Evolutionary conservation across 805 yeast genomes (phyloP), one percentile per base, ranked within the genome.

Genomic region (Candida yuanshanica): DNA sequence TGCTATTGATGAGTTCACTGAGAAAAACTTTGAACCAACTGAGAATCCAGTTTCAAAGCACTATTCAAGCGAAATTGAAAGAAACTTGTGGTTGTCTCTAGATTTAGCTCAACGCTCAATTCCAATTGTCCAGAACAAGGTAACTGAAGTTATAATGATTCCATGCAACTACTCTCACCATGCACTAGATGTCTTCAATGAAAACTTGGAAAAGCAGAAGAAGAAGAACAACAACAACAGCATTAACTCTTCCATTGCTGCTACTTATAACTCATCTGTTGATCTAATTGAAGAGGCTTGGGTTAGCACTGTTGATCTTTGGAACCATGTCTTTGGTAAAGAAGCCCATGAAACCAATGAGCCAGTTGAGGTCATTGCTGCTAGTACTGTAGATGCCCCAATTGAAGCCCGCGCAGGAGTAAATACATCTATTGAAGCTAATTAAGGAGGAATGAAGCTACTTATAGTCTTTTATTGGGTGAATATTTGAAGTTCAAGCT

Each of bases 31-130:
- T 27, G 83, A 84, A 16, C 43, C 41, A n/a, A 33, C 26, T 20
- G 63, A 62, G n/a, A 62, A 63, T 43, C 52, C 59, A 18, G 71
- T 75, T 5, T 52, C 70, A 11, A 58, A 65, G 11, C 72, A 72
- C 13, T 69, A 60, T 41, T 64, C 79, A 5, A 80, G 79, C 56
- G 90, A 83, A 61, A 44, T 80, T 29, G 65, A 75, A 36, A 74
- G 79, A 58, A 67, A 79, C n/a, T 31, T 68, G 16, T 60, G 67
- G 35, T 59, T 78, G 26, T 40, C 72, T 9, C 46, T 56, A 26
- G 70, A 69, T 46, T 64, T 69, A n/a, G 48, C 67, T 8, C 49
- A 54, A 27, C 63, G 74, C 43, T 57, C 68, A 3, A 48, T 64
- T 17, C 70, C 74, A 12, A 60, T 58, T 5, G 45, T 63, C 7